Base-by-base conservation (phyloP, 2,329 filamentous ascomycete genomes). In the Chaetomiaceae sp. region DNA sequence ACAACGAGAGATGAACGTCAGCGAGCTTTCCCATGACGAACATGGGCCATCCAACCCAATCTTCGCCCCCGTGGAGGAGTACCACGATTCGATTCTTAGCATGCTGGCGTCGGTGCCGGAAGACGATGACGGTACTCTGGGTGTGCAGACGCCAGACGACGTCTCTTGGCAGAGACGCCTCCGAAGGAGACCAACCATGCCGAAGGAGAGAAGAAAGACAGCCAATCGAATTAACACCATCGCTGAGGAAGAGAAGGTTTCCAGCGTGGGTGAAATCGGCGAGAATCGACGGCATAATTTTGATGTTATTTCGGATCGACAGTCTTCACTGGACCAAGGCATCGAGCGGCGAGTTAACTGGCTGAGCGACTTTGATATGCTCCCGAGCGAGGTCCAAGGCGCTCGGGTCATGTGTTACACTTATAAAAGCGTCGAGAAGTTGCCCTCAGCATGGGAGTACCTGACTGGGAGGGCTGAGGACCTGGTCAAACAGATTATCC, bases 371-470 rank as follows among this genome's bases (percentile, higher is more conserved):
- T 18, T 23, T 1, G 48, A 55, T 37, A 55, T 55, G 53, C 37
- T 55, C 9, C 53, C 53, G 7, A 44, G 30, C 48, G 48, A 51
- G 20, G 40, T 55, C n/a, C 47, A 16, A 21, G 43, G 48, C 37
- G 32, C 43, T 20, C 48, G 53, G 9, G 30, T 51, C 48, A 55
- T 55, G 53, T 55, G 48, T 18, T 55, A 55, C 48, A 55, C 53
- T 16, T 55, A 55, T 37, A 44, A 43, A n/a, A n/a, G 36, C 32
- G 41, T 20, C 37, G 48, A 55, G 23, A 48, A 48, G 16, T 25
- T 55, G 2, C 23, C 53, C 1, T 47, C 42, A 1, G 29, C 53
- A 6, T 48, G 43, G 37, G 29, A 55, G 23, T 55, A 51, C 36
- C 48, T 55, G 20, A 44, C 30, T 2, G 43, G 48, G 30, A 9